Base-by-base conservation (phyloP, 805 yeast species). In the Yarrowia sp. region DNA sequence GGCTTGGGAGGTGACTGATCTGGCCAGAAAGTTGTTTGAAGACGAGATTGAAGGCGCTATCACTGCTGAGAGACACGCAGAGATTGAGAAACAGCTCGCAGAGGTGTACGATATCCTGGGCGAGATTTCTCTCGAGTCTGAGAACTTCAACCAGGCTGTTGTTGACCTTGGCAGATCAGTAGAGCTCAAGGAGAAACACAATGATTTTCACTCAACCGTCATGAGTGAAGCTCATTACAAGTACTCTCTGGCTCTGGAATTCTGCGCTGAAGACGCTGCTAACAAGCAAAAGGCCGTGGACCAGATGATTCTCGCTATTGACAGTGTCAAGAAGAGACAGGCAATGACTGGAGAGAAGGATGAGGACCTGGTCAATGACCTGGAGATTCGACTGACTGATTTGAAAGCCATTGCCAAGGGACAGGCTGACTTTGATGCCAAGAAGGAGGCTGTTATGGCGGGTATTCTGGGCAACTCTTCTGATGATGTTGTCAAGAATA, bases 91-190 rank as follows among this genome's bases (percentile, higher is more conserved):
- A 69, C 88, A 85, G 68, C 77, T 92, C 22, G 85, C 92, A 0
- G 92, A 90, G 65, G 83, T 87, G 1, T 88, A 86, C 73, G 92
- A 89, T 71, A 75, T 92, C 10, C 79, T 92, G 15, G 98, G 98
- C 36, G 98, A 93, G 73, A 88, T 92, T 9, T 87, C 96, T 0
- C 79, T 92, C 48, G 99, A 93, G 72, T 84, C 95, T 1, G 98
- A 93, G 70, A 90, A 90, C 74, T 92, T 92, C 74, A 76, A 79
- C 14, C 96, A 90, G 74, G 90, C 97, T 0, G 83, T 87, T 0
- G 77, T 77, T 17, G 97, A 92, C 74, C 84, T 91, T 65, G 77
- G 80, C 53, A 76, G 82, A 17, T 80, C 90, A 44, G 79, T 89
- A 38, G 76, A 82, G 33, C 75, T 87, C 48, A 81, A 89, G 73